These are phyloP conservation scores for Penicillium sp. DNA, from an alignment of 2,329 filamentous ascomycete species.

Conservation along the genomic window DNA sequence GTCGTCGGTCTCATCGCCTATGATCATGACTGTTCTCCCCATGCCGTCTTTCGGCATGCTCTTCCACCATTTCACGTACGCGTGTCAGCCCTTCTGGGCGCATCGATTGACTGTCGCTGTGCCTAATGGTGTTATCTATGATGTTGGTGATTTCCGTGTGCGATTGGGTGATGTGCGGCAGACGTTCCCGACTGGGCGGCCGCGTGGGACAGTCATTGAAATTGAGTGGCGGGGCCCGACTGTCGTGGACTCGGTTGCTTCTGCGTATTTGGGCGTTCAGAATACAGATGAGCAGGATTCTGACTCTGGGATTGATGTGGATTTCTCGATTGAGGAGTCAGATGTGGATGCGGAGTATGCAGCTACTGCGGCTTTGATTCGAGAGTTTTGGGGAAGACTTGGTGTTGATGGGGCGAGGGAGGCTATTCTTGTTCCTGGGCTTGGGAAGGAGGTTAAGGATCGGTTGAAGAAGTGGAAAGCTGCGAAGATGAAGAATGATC, in stretches of 20 bases:
- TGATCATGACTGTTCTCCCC: constrained; percentile 43
- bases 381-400: constrained; percentile 43
- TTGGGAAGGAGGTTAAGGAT: constrained; percentile 40
- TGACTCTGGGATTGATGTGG: constrained; percentile 30
- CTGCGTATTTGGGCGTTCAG: constrained; percentile 2
- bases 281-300: constrained; percentile 6
- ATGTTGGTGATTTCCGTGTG: constrained; percentile 45
- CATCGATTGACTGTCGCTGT: constrained; percentile 41
- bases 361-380: constrained; percentile 37
- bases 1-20: constrained; percentile 12
- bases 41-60: constrained; percentile 35
- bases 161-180: constrained; percentile 46
- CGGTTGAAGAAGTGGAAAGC: constrained; percentile 25
- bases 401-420: constrained; percentile 39
- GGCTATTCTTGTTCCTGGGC: constrained; percentile 42
- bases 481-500: constrained; percentile 18
- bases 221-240: constrained; percentile 45
- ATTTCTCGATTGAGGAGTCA: constrained; percentile 34
- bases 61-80: constrained; percentile 42
- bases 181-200: constrained; percentile 35
- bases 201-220: constrained; percentile 47
- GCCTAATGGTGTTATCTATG: constrained; percentile 39
- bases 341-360: constrained; percentile 41
- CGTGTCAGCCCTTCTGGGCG: constrained; percentile 45
- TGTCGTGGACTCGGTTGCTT: constrained; percentile 26